A percentile compares a stretch with the other conserved stretches of the same genome.
These are phyloP conservation scores for Edaphochlamys debaryana DNA, from an alignment of 139 green algal species.

Conservation along the genomic window DNA sequence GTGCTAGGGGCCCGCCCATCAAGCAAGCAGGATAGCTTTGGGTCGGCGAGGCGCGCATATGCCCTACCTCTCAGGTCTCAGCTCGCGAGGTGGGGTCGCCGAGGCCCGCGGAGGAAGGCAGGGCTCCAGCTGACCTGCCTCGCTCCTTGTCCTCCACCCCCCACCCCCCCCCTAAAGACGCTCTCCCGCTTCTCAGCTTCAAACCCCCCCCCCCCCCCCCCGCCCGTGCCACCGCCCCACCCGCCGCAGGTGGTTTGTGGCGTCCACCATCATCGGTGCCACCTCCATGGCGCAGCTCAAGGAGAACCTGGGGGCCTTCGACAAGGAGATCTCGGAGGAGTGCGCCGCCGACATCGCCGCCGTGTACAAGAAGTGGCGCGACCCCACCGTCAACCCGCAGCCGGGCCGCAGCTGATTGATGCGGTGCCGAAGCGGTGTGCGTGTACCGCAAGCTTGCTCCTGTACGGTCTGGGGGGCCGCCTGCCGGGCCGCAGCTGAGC, in stretches of 20 bases:
- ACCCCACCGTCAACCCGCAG: conserved; percentile 62
- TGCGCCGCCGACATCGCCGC: conserved; percentile 68
- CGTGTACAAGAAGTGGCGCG: conserved; percentile 70
- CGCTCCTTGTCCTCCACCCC: not conserved
- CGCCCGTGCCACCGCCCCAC: not conserved
- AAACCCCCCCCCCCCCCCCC: not conserved
- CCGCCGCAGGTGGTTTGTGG: conserved; percentile 55
- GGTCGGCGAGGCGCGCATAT: no score
- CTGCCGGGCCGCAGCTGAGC: no score
- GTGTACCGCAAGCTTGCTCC: no score
- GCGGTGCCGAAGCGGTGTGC: not conserved
- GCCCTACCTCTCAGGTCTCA: no score
- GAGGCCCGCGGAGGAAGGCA: no score
- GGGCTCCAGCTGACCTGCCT: no score
- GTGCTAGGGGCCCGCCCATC: not conserved
- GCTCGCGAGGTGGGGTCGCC: no score
- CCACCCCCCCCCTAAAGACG: not conserved
- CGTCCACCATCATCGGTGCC: conserved; percentile 89
- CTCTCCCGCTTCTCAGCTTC: not conserved
- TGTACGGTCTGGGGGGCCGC: no score
- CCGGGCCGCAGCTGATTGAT: not conserved
- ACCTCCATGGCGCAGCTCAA: conserved; percentile 89
- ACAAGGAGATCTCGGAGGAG: conserved; percentile 65
- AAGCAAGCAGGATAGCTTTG: no score
- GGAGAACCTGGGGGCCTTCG: conserved; percentile 85